These are phyloP conservation scores for Candida silvicultrix DNA, from an alignment of 805 yeast species.

Conservation along the genomic window DNA sequence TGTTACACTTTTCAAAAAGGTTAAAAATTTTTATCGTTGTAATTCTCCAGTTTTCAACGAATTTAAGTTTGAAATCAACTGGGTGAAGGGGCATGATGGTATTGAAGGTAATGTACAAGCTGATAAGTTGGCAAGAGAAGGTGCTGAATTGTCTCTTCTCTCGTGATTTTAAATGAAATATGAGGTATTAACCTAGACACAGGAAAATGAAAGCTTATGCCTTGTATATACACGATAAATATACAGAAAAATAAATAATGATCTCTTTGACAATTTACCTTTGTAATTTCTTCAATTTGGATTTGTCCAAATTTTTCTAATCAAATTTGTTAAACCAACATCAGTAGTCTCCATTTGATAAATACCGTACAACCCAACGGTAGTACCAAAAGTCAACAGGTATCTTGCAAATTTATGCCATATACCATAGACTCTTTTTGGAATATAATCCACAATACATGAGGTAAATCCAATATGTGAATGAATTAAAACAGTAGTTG, in stretches of 20 bases:
- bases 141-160: slow-evolving; percentile 31
- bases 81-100: slow-evolving; percentile 74
- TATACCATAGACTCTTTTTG: slow-evolving; percentile 75
- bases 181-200: no score
- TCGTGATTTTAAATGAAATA: not conserved
- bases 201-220: no score
- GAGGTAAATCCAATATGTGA: slow-evolving; percentile 82
- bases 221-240: not conserved
- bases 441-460: slow-evolving; percentile 91
- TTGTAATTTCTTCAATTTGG: slow-evolving; percentile 6
- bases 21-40: slow-evolving; percentile 31
- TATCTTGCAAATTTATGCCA: slow-evolving; percentile 66
- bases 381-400: slow-evolving; percentile 66
- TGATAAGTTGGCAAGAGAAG: slow-evolving; percentile 66
- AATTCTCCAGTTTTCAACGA: slow-evolving; percentile 20
- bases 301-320: slow-evolving; percentile 53
- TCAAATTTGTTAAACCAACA: slow-evolving; percentile 68
- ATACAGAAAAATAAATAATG: not conserved
- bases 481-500: slow-evolving; percentile 65
- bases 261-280: not conserved
- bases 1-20: slow-evolving; percentile 35
- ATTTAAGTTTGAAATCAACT: slow-evolving; percentile 37
- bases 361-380: slow-evolving; percentile 68
- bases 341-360: slow-evolving; percentile 76
- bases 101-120: slow-evolving; percentile 70